These are phyloP conservation scores for Alternaria hordeiaustralica DNA, from an alignment of 2,329 filamentous ascomycete species.

Conservation along the genomic window DNA sequence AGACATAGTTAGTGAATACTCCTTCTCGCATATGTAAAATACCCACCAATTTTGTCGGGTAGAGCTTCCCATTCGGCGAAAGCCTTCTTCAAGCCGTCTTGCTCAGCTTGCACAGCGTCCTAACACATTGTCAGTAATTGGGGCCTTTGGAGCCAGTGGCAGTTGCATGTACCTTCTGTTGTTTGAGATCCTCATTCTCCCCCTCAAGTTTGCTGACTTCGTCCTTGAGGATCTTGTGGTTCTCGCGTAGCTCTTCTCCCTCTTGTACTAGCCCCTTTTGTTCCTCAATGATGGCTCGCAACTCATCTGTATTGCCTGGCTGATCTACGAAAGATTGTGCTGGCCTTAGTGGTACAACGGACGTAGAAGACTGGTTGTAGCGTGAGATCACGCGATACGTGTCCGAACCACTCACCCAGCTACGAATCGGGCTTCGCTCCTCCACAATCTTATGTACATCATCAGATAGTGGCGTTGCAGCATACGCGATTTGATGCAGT, in stretches of 20 bases:
- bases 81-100: slow-evolving; percentile 70
- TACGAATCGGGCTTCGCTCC: slow-evolving; percentile 61
- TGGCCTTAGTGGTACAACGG: slow-evolving; percentile 64
- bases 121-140: slow-evolving; percentile 5
- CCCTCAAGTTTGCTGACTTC: slow-evolving; percentile 29
- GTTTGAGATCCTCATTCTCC: slow-evolving; percentile 15
- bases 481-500: slow-evolving; percentile 73
- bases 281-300: slow-evolving; percentile 64
- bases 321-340: slow-evolving; percentile 79
- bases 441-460: slow-evolving; percentile 72
- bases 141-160: background rate
- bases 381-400: slow-evolving; percentile 67
- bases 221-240: slow-evolving; percentile 41
- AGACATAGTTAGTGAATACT: slow-evolving; percentile 32
- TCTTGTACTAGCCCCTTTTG: slow-evolving; percentile 54
- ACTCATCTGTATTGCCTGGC: slow-evolving; percentile 71
- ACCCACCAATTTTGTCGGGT: slow-evolving; percentile 73
- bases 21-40: background rate
- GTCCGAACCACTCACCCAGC: slow-evolving; percentile 73
- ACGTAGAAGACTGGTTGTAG: slow-evolving; percentile 79
- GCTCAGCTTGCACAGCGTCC: slow-evolving; percentile 62
- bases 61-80: slow-evolving; percentile 70
- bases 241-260: slow-evolving; percentile 38
- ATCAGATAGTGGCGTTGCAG: slow-evolving; percentile 67
- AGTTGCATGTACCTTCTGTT: slow-evolving; percentile 10